Base-by-base conservation (phyloP, 176 grass and related monocot species). In the Phragmites australis region DNA sequence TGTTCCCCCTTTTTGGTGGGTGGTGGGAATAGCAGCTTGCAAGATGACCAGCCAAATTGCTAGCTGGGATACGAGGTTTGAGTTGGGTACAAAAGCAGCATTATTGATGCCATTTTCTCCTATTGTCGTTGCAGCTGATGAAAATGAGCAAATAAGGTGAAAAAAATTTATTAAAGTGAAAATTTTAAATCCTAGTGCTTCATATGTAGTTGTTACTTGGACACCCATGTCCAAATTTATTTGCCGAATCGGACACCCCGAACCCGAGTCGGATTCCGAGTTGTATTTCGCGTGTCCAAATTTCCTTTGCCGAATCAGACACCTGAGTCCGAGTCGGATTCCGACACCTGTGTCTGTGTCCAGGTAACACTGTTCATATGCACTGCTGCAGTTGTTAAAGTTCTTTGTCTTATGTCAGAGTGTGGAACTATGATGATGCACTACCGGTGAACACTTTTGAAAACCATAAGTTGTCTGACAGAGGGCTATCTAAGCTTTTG, bases 31-130 rank as follows among this genome's bases (percentile, higher is more conserved):
- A 91, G 72, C 90, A 89, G 93, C 90, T 72, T 88, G 86, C 78
- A 99, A 95, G 80, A 92, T 93, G 86, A 91, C 82, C 42, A 93
- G 90, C 88, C 96, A 95, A 91, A 95, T 99, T 78, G 90, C 92
- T 75, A 95, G 88, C 68, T 99, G 96, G 92, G 92, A 95, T 75
- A 95, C 96, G 1, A 99, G 57, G 82, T 99, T 99, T 79, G 90
- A 95, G 66, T 82, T 79, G 32, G 96, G 92, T 74, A 95, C 90
- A 61, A 95, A 95, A 80, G 82, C 92, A 48, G 79, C 84, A 51
- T 88, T 99, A 40, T 71, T 99, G 52, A 76, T 99, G 65, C 96
- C 96, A 29, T 99, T 99, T 83, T 91, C 86, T 75, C 90, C 96
- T 7, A 75, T 93, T 1, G 92, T 99, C 23, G 76, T 99, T 25